Conservation (phyloP, 1,284 basidiomycete species). For the Phellopilus nigrolimitatus region DNA sequence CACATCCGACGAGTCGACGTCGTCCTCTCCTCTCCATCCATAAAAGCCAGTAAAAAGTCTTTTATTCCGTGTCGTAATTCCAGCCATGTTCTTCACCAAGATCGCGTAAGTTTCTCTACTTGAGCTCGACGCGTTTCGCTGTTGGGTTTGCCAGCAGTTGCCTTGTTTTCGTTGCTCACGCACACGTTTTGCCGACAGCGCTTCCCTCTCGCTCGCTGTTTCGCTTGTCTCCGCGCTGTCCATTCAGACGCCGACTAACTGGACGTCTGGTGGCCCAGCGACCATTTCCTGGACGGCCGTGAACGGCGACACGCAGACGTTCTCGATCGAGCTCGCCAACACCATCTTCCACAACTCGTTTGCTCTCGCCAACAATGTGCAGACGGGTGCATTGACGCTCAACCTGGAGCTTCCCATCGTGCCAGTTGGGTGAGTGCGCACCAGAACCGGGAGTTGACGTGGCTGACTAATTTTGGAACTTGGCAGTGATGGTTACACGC, state of each 20-base stretch:
- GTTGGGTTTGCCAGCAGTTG: no score
- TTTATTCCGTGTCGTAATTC: background rate
- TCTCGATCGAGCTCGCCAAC: conserved; percentile 43
- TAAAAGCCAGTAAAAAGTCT: conserved; percentile 5
- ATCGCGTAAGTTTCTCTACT: conserved; percentile 11
- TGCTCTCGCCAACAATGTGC: conserved; percentile 57
- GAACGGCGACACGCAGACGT: conserved; percentile 37
- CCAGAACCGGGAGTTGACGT: background rate
- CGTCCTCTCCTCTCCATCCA: background rate
- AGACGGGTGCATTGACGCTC: conserved; percentile 32
- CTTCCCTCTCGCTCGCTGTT: conserved; percentile 37
- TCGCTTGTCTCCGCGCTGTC: conserved; percentile 48
- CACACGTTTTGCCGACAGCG: conserved; percentile 28
- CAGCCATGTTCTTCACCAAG: conserved; percentile 14
- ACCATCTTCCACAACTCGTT: conserved; percentile 47
- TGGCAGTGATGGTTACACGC: conserved; percentile 45
- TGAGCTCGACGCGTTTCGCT: background rate
- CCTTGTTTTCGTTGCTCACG: background rate
- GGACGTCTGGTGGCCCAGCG: conserved; percentile 31
- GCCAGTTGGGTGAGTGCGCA: conserved; percentile 41
- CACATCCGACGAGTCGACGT: conserved; percentile 6
- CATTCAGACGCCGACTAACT: conserved; percentile 35
- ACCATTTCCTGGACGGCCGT: conserved; percentile 46
- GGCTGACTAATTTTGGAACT: conserved; percentile 7
- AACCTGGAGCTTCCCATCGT: conserved; percentile 46